phyloP scores from a whole-genome alignment of 345 rosid species.

The Rhizophora apiculata region DNA sequence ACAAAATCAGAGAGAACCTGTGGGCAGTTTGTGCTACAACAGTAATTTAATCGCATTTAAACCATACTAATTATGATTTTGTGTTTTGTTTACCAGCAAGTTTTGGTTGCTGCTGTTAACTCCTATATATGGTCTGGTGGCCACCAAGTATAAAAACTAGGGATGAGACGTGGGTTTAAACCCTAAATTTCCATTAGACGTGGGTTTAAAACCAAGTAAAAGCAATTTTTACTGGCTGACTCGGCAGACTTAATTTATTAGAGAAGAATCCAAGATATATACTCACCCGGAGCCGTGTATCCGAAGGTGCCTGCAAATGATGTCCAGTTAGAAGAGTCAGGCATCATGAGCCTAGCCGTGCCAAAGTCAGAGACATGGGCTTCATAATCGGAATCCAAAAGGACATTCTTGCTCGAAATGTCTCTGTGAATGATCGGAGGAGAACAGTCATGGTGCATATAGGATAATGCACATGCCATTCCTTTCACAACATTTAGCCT shows the following conservation, averaged over 20 bases:
- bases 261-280: neutral
- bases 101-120: too few relatives aligned
- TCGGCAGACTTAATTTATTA: too few relatives aligned
- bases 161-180: neutral
- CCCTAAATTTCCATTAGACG: too few relatives aligned
- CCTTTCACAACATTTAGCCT: slow-evolving; percentile 16
- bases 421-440: slow-evolving; percentile 17
- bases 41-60: neutral
- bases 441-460: slow-evolving; percentile 18
- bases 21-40: neutral
- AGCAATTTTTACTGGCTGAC: too few relatives aligned
- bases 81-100: neutral
- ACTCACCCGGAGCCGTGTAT: slow-evolving; percentile 15
- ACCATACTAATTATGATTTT: neutral
- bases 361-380: slow-evolving; percentile 16
- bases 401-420: slow-evolving; percentile 9
- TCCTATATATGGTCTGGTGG: rapidly evolving
- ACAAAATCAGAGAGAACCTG: neutral
- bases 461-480: slow-evolving; percentile 8
- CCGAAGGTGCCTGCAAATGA: slow-evolving; percentile 18
- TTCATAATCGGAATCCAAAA: slow-evolving; percentile 9
- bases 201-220: too few relatives aligned
- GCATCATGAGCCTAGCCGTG: slow-evolving; percentile 5
- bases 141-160: too few relatives aligned
- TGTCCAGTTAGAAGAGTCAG: slow-evolving; percentile 11